Base-by-base conservation (phyloP, 2,329 filamentous ascomycete genomes). In the Alternaria novae-zelandiae region DNA sequence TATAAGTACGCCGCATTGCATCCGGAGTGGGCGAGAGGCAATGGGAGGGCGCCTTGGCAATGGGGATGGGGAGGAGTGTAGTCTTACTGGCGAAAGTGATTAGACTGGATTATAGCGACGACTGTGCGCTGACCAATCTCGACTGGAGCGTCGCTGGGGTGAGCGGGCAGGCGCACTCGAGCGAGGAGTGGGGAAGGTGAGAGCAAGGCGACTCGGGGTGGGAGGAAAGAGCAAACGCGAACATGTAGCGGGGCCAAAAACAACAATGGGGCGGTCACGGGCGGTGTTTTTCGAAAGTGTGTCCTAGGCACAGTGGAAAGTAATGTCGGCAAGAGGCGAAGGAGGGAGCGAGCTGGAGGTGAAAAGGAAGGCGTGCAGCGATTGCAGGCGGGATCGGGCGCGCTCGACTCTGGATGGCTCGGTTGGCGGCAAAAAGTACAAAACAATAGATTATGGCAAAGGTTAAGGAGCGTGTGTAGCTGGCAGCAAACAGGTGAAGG, bases 381-480 rank as follows among this genome's bases (percentile, higher is more conserved):
- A 28, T 53, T 49, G 45, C 25, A 30, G 32, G 44, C 32, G 50
- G 57, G 15, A 41, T n/a, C 43, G 41, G 25, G 53, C 28, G 55
- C 50, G 55, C 51, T 57, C 25, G 54, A 28, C 15, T 66, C 43
- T 49, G 55, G 56, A 61, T 30, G 44, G 45, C 46, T 59, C 66
- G 69, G 65, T 45, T 63, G 63, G 66, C 68, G 65, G 64, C 49
- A 66, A 49, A 61, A 64, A 54, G 67, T 66, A 59, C 54, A 70
- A 67, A 62, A 70, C 59, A 70, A 64, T 62, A 70, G 57, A 69
- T 67, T 62, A 66, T 55, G 30, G 61, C 45, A 44, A 64, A 65
- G 60, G 64, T 46, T 69, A 72, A 73, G 61, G 70, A 72, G 71
- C 63, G 71, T 72, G 65, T 61, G 63, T 61, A 68, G 70, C 66